A percentile compares a stretch with the other conserved stretches of the same genome.
Conservation (phyloP, 805 yeast genomes). For the Yamadazyma philogaea region DNA sequence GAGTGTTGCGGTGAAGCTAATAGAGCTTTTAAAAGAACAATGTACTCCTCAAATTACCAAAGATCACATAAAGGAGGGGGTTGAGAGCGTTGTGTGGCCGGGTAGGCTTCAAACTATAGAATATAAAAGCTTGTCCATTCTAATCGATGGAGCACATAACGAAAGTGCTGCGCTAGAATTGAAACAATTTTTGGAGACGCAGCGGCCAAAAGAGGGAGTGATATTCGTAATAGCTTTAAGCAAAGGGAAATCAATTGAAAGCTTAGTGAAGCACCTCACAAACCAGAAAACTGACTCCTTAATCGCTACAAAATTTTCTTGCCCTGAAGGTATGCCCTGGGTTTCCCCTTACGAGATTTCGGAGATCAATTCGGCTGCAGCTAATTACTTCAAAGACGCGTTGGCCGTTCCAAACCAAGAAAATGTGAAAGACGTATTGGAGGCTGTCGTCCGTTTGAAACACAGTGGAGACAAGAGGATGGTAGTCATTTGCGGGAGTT, state of each 20-base stretch:
- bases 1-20: conserved; percentile 59
- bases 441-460: conserved; percentile 12
- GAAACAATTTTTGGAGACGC: conserved; percentile 43
- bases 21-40: conserved; percentile 34
- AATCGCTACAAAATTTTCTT: conserved; percentile 59
- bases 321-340: conserved; percentile 95
- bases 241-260: conserved; percentile 58
- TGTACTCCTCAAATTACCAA: conserved; percentile 26
- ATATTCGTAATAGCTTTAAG: conserved; percentile 75
- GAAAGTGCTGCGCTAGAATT: conserved; percentile 78
- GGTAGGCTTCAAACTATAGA: conserved; percentile 68
- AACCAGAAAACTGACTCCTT: conserved; percentile 49
- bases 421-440: conserved; percentile 15
- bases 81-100: conserved; percentile 68
- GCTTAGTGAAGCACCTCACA: conserved; percentile 51
- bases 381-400: conserved; percentile 13
- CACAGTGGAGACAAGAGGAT: conserved; percentile 23
- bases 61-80: conserved; percentile 46
- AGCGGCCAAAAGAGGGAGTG: conserved; percentile 24
- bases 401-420: conserved; percentile 10
- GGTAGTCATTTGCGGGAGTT: conserved; percentile 41
- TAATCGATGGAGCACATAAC: conserved; percentile 94
- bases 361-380: conserved; percentile 22
- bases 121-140: conserved; percentile 25
- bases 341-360: conserved; percentile 46